phyloP scores from a whole-genome alignment of 192 early-diverging fungal species.

The Powellomyces hirtus region DNA sequence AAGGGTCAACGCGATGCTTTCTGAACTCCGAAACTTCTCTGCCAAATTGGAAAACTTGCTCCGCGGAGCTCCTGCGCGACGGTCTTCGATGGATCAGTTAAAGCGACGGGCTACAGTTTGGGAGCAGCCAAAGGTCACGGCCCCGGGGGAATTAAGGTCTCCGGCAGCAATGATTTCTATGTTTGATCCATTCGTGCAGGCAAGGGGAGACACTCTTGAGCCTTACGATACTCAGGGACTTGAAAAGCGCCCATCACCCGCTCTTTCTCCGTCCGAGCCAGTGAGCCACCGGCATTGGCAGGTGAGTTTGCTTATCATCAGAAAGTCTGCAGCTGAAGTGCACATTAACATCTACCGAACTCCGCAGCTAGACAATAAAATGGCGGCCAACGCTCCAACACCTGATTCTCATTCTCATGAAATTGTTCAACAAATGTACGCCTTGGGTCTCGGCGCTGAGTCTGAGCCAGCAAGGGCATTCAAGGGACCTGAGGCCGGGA shows the following conservation, averaged over 20 bases:
- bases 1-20: background rate
- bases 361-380: too few relatives aligned
- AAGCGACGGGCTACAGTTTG: background rate
- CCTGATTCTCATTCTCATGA: too few relatives aligned
- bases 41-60: background rate
- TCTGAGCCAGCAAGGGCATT: background rate
- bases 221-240: background rate
- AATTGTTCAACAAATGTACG: background rate
- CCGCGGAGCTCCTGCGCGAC: background rate
- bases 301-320: too few relatives aligned
- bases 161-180: background rate
- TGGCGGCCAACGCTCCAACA: too few relatives aligned
- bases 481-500: background rate
- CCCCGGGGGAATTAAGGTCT: background rate
- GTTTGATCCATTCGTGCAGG: background rate
- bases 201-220: background rate
- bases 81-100: background rate
- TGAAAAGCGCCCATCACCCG: too few relatives aligned
- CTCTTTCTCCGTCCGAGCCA: too few relatives aligned
- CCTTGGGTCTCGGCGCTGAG: background rate
- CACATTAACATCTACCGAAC: too few relatives aligned
- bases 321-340: too few relatives aligned
- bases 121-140: background rate
- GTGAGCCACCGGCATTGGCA: too few relatives aligned
- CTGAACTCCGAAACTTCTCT: background rate